Evolutionary conservation across 257 asterid species (phyloP), one percentile per base, ranked within the genome.

Genomic region (Solanum sejunctum): DNA sequence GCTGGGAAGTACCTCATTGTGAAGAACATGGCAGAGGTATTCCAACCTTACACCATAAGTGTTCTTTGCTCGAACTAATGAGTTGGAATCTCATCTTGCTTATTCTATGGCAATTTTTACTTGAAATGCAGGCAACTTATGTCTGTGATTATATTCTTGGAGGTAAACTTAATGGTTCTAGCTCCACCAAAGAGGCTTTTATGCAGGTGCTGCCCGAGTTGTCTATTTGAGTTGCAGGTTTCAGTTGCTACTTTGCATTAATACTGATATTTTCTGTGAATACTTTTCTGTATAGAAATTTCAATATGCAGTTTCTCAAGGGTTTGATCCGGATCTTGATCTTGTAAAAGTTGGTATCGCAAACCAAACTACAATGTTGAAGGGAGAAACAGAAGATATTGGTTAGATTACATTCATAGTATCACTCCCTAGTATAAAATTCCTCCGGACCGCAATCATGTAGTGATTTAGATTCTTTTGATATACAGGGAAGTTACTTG

Each of bases 331-430:
- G 0, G 82, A 77, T 77, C 63, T 85, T 60, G 98, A 97, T 88
- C 98, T 97, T 72, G 89, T 85, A 26, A 97, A 94, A 94, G 87
- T 90, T 87, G 99, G 99, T 85, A 92, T 97, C 88, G 99, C 99
- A n/a, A 97, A 97, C 89, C 99, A 97, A 91, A 97, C 99, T 61
- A 97, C 99, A 12, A 97, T 94, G 99, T 89, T 95, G 84, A 95
- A 97, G 91, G 99, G 98, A 83, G 99, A 97, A 92, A 97, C 98
- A 21, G 99, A 97, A 89, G 98, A 97, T 15, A 77, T 77, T 51
- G 82, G 82, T 77, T 77, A 77, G 82, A 77, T 15, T 77, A 36
- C 26, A 26, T 0, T 77, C 1, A 77, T 47, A 52, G 94, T 95
- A 98, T 94, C 73, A 87, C 97, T 91, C 84, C 64, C 10, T 41